Percentiles rank a stretch among this genome's conserved stretches.
Evolutionary conservation across 2,329 filamentous ascomycete species (phyloP).

Genomic region (Orbilia blumenaviensis): DNA sequence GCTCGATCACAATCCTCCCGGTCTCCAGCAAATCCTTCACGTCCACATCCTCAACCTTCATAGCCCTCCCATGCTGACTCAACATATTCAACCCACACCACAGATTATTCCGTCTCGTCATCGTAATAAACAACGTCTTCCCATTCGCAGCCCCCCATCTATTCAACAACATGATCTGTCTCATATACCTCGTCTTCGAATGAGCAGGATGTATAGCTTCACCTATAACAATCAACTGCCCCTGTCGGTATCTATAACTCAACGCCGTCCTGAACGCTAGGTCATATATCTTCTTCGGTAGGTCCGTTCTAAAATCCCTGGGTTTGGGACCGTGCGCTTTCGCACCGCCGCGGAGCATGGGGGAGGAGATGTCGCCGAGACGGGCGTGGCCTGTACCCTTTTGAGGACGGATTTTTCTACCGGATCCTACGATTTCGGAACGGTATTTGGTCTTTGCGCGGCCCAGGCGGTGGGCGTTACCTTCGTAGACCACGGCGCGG

Average conservation of each 20-base stretch:
- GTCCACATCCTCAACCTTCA: slow-evolving; percentile 81
- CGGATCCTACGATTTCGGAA: slow-evolving; percentile 82
- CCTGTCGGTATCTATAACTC: slow-evolving; percentile 86
- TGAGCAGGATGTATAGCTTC: slow-evolving; percentile 76
- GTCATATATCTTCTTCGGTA: slow-evolving; percentile 92
- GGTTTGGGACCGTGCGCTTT: slow-evolving; percentile 90
- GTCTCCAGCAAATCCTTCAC: slow-evolving; percentile 93
- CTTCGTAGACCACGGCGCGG: slow-evolving; percentile 90
- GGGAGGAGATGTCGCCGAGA: slow-evolving; percentile 80
- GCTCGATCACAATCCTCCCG: slow-evolving; percentile 86
- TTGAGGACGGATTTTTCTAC: slow-evolving; percentile 81
- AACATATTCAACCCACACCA: slow-evolving; percentile 73
- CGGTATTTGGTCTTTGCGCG: slow-evolving; percentile 85
- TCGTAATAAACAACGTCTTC: slow-evolving; percentile 79
- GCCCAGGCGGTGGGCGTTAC: slow-evolving; percentile 84
- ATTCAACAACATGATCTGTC: slow-evolving; percentile 75
- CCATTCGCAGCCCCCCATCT: slow-evolving; percentile 74
- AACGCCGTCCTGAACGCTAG: slow-evolving; percentile 93
- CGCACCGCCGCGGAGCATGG: slow-evolving; percentile 83
- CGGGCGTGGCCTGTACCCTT: slow-evolving; percentile 87
- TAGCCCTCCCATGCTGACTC: slow-evolving; percentile 73
- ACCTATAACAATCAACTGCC: slow-evolving; percentile 86
- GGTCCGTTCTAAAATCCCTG: slow-evolving; percentile 83
- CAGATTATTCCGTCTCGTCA: slow-evolving; percentile 69
- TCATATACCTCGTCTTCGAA: slow-evolving; percentile 71